Conservation (phyloP, 192 early-diverging fungal genomes). For the Gigaspora rosea region DNA sequence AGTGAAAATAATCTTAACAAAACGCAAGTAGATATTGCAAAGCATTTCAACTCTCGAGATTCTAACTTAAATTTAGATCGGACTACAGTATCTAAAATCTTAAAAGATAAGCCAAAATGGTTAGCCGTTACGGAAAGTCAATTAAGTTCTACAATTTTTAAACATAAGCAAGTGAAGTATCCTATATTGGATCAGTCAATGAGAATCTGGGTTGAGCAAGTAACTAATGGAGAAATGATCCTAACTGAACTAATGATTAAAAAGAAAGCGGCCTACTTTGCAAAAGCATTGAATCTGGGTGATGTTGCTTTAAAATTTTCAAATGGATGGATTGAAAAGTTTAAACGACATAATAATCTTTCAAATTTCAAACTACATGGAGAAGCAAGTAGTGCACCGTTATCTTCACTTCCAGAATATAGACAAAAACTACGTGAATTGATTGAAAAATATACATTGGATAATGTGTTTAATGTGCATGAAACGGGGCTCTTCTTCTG, state of each 20-base stretch:
- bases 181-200: neutral
- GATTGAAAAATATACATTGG: neutral
- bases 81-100: neutral
- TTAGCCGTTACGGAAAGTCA: neutral
- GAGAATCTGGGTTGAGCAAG: neutral
- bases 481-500: conserved; percentile 1
- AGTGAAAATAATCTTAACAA: neutral
- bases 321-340: neutral
- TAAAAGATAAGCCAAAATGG: neutral
- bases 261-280: neutral
- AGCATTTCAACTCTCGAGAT: neutral
- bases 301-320: conserved; percentile 2
- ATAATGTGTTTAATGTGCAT: conserved; percentile 1
- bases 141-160: neutral
- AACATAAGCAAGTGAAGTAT: neutral
- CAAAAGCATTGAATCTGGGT: neutral
- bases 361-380: neutral
- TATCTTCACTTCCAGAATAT: neutral
- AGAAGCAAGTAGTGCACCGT: neutral
- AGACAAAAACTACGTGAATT: neutral
- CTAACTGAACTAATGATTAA: neutral
- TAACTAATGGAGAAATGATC: neutral
- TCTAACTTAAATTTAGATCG: neutral
- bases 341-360: neutral
- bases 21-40: neutral